A percentile compares a stretch with the other conserved stretches of the same genome.
Conservation (phyloP, 1,284 basidiomycete species). For the Leucoagaricus sp. region DNA sequence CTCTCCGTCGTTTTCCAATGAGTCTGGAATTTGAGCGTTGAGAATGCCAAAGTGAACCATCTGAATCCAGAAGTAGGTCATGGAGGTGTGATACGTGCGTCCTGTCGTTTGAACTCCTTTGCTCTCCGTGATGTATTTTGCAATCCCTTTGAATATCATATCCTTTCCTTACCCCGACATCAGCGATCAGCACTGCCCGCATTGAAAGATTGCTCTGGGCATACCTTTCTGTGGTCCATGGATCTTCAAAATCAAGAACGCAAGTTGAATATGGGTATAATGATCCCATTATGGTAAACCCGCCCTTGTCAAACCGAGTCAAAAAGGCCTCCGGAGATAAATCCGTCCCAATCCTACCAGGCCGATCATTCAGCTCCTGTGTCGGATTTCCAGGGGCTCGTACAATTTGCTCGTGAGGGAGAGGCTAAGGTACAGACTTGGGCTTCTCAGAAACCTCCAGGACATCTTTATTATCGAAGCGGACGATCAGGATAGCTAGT, state of each 20-base stretch:
- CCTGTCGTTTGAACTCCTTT: slow-evolving; percentile 29
- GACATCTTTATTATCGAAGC: background rate
- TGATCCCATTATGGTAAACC: slow-evolving; percentile 43
- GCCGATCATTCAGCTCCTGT: slow-evolving; percentile 36
- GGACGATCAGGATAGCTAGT: slow-evolving; percentile 27
- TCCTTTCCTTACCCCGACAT: no score
- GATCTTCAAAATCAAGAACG: slow-evolving; percentile 35
- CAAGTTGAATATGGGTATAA: slow-evolving; percentile 43
- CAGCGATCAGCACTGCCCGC: background rate
- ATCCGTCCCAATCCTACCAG: slow-evolving; percentile 31
- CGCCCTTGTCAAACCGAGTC: slow-evolving; percentile 30
- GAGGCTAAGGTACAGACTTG: no score
- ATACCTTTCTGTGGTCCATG: slow-evolving; percentile 40
- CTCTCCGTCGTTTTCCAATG: no score
- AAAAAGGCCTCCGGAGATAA: slow-evolving; percentile 32
- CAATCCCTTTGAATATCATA: slow-evolving; percentile 39
- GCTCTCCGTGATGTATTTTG: slow-evolving; percentile 35
- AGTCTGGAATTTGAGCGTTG: slow-evolving; percentile 12
- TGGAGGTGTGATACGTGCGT: slow-evolving; percentile 42
- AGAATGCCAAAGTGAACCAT: slow-evolving; percentile 44
- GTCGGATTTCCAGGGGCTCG: slow-evolving; percentile 20
- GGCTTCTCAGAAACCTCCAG: no score
- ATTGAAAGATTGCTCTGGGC: slow-evolving; percentile 1
- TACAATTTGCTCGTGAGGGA: slow-evolving; percentile 9
- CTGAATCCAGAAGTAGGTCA: slow-evolving; percentile 49